These are phyloP conservation scores for Urostyla sp. DNA, from an alignment of 73 alveolate species.

Conservation along the genomic window DNA sequence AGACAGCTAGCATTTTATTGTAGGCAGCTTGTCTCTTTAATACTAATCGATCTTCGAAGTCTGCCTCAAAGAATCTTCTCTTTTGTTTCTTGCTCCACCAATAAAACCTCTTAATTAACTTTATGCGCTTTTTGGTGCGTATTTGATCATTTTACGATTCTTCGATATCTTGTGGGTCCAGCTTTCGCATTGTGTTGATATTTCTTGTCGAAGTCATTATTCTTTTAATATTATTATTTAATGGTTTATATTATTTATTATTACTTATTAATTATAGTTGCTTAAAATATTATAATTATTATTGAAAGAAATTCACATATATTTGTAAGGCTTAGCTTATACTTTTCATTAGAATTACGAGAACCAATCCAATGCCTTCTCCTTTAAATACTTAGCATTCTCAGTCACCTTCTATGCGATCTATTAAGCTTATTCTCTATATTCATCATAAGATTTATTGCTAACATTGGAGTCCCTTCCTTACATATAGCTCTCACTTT, in stretches of 20 bases:
- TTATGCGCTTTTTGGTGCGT: conserved; percentile 14
- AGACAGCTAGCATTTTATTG: conserved; percentile 12
- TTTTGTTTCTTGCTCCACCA: conserved; percentile 33
- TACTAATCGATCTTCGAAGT: conserved; percentile 33
- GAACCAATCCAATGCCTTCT: conserved; percentile 45
- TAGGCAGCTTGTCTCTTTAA: conserved; percentile 38
- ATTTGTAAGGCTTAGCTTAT: neutral
- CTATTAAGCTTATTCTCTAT: conserved; percentile 20
- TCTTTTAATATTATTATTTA: neutral
- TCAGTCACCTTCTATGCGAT: conserved; percentile 47
- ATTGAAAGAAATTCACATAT: neutral
- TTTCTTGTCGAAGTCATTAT: conserved; percentile 7
- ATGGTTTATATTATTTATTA: neutral
- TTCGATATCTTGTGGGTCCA: conserved; percentile 42
- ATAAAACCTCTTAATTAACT: conserved; percentile 1
- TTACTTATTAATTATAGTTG: neutral
- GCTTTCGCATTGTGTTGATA: conserved; percentile 1
- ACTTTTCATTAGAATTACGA: neutral
- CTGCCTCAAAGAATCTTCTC: neutral
- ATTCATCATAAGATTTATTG: conserved; percentile 30
- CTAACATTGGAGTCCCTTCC: conserved; percentile 26
- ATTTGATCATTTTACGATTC: neutral
- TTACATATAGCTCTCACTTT: conserved; percentile 32
- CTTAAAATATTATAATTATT: neutral
- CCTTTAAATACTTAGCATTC: conserved; percentile 19